These are phyloP conservation scores for Neocucurbitaria cava DNA, from an alignment of 2,329 filamentous ascomycete genomes.

Conservation along the genomic window DNA sequence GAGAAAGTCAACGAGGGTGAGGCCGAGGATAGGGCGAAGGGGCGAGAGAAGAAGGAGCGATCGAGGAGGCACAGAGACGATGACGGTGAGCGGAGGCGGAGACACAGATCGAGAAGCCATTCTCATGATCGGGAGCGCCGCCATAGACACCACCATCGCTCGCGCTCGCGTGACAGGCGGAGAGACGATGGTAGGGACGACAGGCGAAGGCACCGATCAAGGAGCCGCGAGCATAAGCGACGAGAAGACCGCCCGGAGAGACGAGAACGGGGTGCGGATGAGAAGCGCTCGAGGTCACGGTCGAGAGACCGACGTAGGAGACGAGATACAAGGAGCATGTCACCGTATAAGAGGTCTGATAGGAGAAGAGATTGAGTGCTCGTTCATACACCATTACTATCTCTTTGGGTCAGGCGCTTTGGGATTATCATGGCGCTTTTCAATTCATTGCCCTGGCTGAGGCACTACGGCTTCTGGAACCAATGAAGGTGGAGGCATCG, in stretches of 20 bases:
- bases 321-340: conserved; percentile 26
- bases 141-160: conserved; percentile 38
- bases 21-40: conserved; percentile 23
- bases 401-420: background rate
- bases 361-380: background rate
- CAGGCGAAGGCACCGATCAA: conserved; percentile 36
- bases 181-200: conserved; percentile 39
- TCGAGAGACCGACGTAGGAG: conserved; percentile 23
- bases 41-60: conserved; percentile 30
- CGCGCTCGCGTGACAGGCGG: conserved; percentile 36
- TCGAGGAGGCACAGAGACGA: conserved; percentile 35
- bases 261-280: conserved; percentile 27
- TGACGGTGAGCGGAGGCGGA: conserved; percentile 29
- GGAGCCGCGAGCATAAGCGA: conserved; percentile 36
- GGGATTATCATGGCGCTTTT: background rate
- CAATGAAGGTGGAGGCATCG: background rate
- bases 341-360: conserved; percentile 19
- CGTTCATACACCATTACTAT: background rate
- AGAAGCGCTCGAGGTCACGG: conserved; percentile 36
- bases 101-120: conserved; percentile 35
- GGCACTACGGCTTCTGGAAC: too few species aligned
- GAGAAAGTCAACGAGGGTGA: conserved; percentile 53
- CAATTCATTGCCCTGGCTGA: too few species aligned
- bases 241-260: conserved; percentile 33
- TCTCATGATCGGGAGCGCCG: conserved; percentile 37